Percentiles rank a stretch among this genome's conserved stretches.
Conservation (phyloP, 352 stramenopile genomes). For the Saprolegnia diclina region DNA sequence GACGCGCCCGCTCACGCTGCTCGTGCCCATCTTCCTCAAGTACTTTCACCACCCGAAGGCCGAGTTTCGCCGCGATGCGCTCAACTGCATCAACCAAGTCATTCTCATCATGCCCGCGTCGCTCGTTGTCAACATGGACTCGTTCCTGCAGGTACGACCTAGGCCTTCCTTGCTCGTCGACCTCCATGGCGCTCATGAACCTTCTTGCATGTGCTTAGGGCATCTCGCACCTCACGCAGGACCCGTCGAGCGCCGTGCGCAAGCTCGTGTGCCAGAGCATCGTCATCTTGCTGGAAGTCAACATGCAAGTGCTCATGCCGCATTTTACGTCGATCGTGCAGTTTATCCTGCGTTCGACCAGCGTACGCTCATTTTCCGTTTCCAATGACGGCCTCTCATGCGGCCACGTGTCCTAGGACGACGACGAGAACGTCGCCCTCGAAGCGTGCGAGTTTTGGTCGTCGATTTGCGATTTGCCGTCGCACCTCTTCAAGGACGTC, state of each 20-base stretch:
- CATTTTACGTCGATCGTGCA: constrained; percentile 88
- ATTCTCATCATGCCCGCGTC: constrained; percentile 84
- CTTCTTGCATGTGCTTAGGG: constrained; percentile 29
- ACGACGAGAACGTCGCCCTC: constrained; percentile 78
- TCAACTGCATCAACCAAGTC: constrained; percentile 88
- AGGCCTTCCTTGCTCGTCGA: not conserved
- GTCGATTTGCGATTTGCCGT: constrained; percentile 82
- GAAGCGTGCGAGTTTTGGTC: constrained; percentile 90
- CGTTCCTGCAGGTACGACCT: constrained; percentile 50
- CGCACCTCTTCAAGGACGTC: constrained; percentile 84
- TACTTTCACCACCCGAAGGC: constrained; percentile 82
- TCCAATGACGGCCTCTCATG: not conserved
- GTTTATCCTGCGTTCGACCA: constrained; percentile 84
- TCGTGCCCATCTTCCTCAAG: constrained; percentile 84
- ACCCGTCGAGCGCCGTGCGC: constrained; percentile 72
- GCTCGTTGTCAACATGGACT: constrained; percentile 87
- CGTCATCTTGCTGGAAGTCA: constrained; percentile 83
- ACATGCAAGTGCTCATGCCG: constrained; percentile 84
- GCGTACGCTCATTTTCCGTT: constrained; percentile 4
- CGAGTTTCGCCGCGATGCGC: constrained; percentile 72
- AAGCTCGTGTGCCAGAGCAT: constrained; percentile 89
- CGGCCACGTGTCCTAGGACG: constrained; percentile 42
- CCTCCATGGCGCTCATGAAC: too few species aligned
- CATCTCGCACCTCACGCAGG: constrained; percentile 83
- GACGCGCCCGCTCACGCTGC: constrained; percentile 75